Base-by-base conservation (phyloP, 805 yeast species). In the Grigorovia jiainica region DNA sequence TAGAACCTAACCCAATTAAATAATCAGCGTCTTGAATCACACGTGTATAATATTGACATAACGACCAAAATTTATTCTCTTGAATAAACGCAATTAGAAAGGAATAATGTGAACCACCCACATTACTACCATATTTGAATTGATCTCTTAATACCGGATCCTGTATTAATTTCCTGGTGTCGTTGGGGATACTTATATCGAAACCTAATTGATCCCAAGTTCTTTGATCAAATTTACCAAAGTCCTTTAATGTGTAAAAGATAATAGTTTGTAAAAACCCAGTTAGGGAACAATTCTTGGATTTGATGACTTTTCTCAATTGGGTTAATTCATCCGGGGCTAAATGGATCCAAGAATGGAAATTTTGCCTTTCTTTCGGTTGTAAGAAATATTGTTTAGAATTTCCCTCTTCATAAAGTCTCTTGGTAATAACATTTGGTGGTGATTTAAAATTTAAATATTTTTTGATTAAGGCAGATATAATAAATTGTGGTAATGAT, bases 71-170 rank as follows among this genome's bases (percentile, higher is more conserved):
- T 9, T 50, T 46, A 3, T 42, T 38, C 16, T 25, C 24, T 10
- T 47, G 32, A 25, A 56, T 50, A 4, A 52, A 47, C 1, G 58
- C 44, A 21, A 57, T 52, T 23, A 39, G 40, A 39, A 47, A 52
- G 9, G 54, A 47, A 44, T 52, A 54, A 43, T 50, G 55, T 11
- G 47, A 38, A 3, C 60, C 61, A 30, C 55, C 60, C 16, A 57
- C 56, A 31, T 52, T 48, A 8, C 54, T 21, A 20, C 61, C 61
- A 45, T 43, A 54, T 36, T 49, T 47, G 42, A 48, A 53, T 11
- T 42, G 30, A 5, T 45, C 48, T n/a, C 38, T 33, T 11, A 46
- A 48, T 13, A 43, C 30, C 6, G 48, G 54, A 0, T 44, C 40
- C 13, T 57, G 57, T 37, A 55, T 33, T 3, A 40, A 18, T 16